phyloP scores from a whole-genome alignment of 257 asterid genomes.

The Fraxinus anomala region DNA sequence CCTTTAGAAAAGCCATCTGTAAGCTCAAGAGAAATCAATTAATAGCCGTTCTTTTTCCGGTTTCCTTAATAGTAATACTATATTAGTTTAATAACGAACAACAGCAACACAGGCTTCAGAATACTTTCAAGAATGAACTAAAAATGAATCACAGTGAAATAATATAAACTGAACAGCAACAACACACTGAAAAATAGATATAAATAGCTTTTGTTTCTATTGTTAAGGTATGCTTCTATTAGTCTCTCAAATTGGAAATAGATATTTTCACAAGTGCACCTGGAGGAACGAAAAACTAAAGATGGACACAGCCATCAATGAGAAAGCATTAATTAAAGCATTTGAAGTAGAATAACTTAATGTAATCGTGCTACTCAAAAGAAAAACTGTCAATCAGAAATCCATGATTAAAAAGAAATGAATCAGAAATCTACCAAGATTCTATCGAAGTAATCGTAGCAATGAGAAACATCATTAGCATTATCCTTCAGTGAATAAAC shows the following conservation, averaged over 20 bases:
- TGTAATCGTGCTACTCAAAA: not conserved
- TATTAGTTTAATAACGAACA: not conserved
- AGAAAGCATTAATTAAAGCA: not conserved
- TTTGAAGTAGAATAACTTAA: not conserved
- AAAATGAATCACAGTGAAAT: not conserved
- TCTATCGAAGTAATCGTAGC: not conserved
- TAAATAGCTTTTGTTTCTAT: not conserved
- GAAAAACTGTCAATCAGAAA: not conserved
- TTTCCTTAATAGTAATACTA: not conserved
- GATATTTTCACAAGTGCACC: not conserved
- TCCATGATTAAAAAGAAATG: not conserved
- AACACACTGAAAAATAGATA: not conserved
- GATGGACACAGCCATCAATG: not conserved
- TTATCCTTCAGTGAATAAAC: constrained; percentile 4
- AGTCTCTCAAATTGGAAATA: not conserved
- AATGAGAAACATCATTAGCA: not conserved
- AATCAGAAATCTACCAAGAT: not conserved
- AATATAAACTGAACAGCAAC: not conserved
- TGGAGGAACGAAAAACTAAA: not conserved
- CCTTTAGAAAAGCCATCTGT: constrained; percentile 79
- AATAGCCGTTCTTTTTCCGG: constrained; percentile 2
- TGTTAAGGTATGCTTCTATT: not conserved
- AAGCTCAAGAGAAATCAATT: constrained; percentile 22
- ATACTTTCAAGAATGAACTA: not conserved
- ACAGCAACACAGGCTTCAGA: not conserved